Percentiles rank a stretch among this genome's conserved stretches.
Conservation (phyloP, 352 stramenopile species). For the Paralagenidium karlingii region DNA sequence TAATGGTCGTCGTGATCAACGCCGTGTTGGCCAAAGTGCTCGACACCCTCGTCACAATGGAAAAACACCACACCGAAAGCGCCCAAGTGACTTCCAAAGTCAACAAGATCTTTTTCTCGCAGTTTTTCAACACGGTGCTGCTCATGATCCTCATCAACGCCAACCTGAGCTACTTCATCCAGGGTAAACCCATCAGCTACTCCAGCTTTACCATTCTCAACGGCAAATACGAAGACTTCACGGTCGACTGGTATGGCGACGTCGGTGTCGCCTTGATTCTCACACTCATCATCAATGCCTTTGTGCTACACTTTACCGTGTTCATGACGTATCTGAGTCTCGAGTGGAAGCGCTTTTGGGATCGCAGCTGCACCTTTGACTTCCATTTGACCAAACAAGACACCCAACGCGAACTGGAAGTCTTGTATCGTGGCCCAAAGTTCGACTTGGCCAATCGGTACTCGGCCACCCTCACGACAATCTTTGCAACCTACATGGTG, state of each 20-base stretch:
- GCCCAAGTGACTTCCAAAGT: slow-evolving; percentile 57
- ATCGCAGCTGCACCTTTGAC: slow-evolving; percentile 55
- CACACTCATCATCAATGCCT: slow-evolving; percentile 73
- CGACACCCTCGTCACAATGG: slow-evolving; percentile 49
- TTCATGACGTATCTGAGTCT: slow-evolving; percentile 39
- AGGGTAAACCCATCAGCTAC: slow-evolving; percentile 8
- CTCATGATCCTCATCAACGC: slow-evolving; percentile 71
- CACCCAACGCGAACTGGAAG: slow-evolving; percentile 70
- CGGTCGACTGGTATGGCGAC: slow-evolving; percentile 62
- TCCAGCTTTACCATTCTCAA: slow-evolving; percentile 33
- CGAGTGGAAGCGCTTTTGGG: slow-evolving; percentile 32
- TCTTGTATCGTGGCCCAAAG: slow-evolving; percentile 57
- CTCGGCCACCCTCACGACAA: slow-evolving; percentile 56
- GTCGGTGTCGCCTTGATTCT: slow-evolving; percentile 70
- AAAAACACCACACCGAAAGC: slow-evolving; percentile 71
- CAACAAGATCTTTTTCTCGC: slow-evolving; percentile 62
- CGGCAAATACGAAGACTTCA: slow-evolving; percentile 72
- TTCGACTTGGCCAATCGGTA: slow-evolving; percentile 68
- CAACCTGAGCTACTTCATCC: slow-evolving; percentile 57
- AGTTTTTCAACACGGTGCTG: slow-evolving; percentile 76
- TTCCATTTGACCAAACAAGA: slow-evolving; percentile 53
- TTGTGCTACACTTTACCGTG: slow-evolving; percentile 51
- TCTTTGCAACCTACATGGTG: slow-evolving; percentile 76
- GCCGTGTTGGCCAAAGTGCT: slow-evolving; percentile 48
- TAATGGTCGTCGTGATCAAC: slow-evolving; percentile 65